Evolutionary conservation across 2,329 filamentous ascomycete genomes (phyloP), one percentile per base, ranked within the genome.

Genomic region (Pseudogymnoascus sp.): DNA sequence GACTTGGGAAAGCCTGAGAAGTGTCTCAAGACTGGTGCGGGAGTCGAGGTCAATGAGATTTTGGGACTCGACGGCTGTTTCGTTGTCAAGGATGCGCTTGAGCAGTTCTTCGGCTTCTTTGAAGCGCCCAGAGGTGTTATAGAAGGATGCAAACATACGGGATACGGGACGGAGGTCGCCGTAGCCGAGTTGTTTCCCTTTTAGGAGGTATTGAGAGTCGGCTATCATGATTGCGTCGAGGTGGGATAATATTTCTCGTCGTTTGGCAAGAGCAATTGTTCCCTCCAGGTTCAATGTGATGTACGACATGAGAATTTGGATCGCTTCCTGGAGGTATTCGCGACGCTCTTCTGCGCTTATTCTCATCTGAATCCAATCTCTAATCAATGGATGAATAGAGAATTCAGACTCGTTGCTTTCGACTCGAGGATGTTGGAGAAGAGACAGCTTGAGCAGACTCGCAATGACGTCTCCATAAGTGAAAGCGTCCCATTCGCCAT

Each of bases 351-450:
- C 40, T 2, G 26, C 8, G 9, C 37, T 40, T 13, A 59, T 60
- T 8, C 68, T 59, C 9, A 69, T 35, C 4, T 64, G 63, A 17
- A 69, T 65, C 67, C 60, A 65, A 26, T 64, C 66, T 36, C 59
- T 58, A 58, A 69, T 62, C 17, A 69, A 60, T 13, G 67, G 65
- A 37, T 69, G 65, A 5, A 69, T 50, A 11, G 65, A 63, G 39
- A 69, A 69, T 15, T 6, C 35, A 6, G 62, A 40, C 26, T 58
- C 59, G 8, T 40, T 21, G 6, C 24, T 40, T 5, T 61, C 17
- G 11, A 60, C 61, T 5, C 58, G 35, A 7, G 65, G 41, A 6
- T 31, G 61, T 60, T 67, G 63, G 36, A 69, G 37, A 5, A 69
- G 58, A 6, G 67, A 69, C 11, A 68, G 47, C 59, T 64, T 65